Evolutionary conservation across 805 yeast species (phyloP).

Genomic region (Candida rishiriensis): DNA sequence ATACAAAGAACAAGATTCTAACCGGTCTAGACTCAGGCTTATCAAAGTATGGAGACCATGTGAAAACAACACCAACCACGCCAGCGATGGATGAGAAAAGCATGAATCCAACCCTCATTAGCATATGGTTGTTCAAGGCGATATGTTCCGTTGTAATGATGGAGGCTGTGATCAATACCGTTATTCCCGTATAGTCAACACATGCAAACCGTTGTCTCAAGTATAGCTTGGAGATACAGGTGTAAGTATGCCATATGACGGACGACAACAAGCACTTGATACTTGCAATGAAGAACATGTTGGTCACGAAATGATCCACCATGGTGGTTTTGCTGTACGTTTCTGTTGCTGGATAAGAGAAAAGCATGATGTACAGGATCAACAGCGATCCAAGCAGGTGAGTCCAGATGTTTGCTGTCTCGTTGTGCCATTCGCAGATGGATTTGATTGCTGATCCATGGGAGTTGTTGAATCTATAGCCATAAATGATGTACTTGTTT

Average conservation of each 20-base stretch:
- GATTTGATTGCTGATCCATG: conserved; percentile 58
- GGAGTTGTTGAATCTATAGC: conserved; percentile 75
- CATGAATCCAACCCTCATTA: conserved; percentile 46
- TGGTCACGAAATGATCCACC: conserved; percentile 48
- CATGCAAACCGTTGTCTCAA: conserved; percentile 80
- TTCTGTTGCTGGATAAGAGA: conserved; percentile 60
- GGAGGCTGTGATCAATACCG: conserved; percentile 83
- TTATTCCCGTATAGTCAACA: conserved; percentile 92
- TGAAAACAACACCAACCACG: conserved; percentile 63
- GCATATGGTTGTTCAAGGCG: conserved; percentile 59
- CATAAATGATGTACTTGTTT: conserved; percentile 76
- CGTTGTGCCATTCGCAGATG: conserved; percentile 70
- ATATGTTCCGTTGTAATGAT: conserved; percentile 83
- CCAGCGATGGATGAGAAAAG: conserved; percentile 64
- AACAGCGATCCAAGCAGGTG: conserved; percentile 69
- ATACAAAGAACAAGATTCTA: conserved; percentile 74
- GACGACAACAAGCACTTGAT: conserved; percentile 75
- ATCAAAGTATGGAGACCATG: conserved; percentile 93
- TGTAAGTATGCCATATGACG: conserved; percentile 87
- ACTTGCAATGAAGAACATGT: conserved; percentile 66
- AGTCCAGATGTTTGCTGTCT: conserved; percentile 90
- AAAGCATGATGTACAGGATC: conserved; percentile 50
- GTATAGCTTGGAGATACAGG: conserved; percentile 61
- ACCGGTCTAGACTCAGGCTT: conserved; percentile 77
- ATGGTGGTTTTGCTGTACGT: conserved; percentile 39